A percentile compares a stretch with the other conserved stretches of the same genome.
Conservation (phyloP, 1,284 basidiomycete species). For the Testicularia cyperi region DNA sequence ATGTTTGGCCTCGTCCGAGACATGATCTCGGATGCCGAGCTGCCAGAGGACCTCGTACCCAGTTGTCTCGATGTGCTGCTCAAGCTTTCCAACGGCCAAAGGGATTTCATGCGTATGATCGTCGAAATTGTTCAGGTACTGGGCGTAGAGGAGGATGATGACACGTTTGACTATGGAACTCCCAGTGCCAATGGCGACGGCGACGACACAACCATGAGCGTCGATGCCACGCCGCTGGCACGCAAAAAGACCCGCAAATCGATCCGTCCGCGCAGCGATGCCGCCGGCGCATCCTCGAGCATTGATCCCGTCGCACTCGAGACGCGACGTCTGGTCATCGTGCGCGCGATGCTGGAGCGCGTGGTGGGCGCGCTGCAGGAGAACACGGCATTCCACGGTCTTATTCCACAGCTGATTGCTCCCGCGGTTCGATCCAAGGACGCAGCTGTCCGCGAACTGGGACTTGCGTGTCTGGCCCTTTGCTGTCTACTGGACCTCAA, state of each 20-base stretch:
- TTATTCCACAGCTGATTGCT: constrained; percentile 84
- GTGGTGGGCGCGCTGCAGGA: constrained; percentile 74
- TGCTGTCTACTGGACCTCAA: constrained; percentile 87
- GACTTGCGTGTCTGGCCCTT: constrained; percentile 79
- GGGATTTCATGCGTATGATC: constrained; percentile 87
- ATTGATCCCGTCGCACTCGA: constrained; percentile 41
- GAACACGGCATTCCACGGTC: constrained; percentile 87
- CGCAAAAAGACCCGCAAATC: constrained; percentile 36
- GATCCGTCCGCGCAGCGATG: constrained; percentile 19
- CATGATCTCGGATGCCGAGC: constrained; percentile 71
- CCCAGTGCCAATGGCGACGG: constrained; percentile 28
- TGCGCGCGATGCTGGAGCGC: constrained; percentile 85
- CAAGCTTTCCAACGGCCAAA: constrained; percentile 79
- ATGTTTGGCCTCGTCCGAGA: constrained; percentile 68
- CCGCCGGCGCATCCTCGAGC: constrained; percentile 3
- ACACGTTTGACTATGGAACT: constrained; percentile 48
- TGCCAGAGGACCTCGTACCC: constrained; percentile 78
- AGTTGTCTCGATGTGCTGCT: constrained; percentile 83
- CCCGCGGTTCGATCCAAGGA: constrained; percentile 88
- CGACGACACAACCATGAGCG: constrained; percentile 37
- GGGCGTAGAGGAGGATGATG: constrained; percentile 61
- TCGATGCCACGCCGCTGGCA: constrained; percentile 22
- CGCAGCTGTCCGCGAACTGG: constrained; percentile 78
- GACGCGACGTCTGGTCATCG: constrained; percentile 64
- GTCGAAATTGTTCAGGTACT: constrained; percentile 80